A percentile compares a stretch with the other conserved stretches of the same genome.
Evolutionary conservation across 345 rosid genomes (phyloP).

Genomic region (Arabidopsis suecica): DNA sequence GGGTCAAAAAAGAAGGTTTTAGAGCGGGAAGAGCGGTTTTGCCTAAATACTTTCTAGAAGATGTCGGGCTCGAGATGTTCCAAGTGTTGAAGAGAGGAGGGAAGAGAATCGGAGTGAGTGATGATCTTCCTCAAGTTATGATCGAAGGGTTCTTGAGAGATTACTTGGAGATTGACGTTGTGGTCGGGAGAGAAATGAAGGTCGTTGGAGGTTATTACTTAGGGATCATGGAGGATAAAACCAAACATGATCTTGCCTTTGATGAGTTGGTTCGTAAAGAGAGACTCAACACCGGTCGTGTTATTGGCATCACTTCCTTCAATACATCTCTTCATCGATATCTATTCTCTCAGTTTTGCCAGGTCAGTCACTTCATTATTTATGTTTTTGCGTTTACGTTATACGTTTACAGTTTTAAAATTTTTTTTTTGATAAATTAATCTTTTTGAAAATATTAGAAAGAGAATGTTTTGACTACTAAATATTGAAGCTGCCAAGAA

Average conservation of each 20-base stretch:
- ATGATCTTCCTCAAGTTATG: constrained; percentile 68
- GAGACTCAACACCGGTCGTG: constrained; percentile 34
- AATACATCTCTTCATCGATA: constrained; percentile 51
- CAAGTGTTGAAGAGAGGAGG: constrained; percentile 56
- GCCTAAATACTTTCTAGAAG: constrained; percentile 72
- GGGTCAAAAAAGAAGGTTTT: constrained; percentile 57
- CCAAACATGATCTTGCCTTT: constrained; percentile 28
- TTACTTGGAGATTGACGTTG: constrained; percentile 62
- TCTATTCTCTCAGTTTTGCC: constrained; percentile 55
- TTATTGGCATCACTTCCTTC: constrained; percentile 56
- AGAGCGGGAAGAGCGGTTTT: constrained; percentile 67
- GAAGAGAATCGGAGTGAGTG: constrained; percentile 59
- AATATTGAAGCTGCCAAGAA: background rate
- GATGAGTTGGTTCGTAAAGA: constrained; percentile 44
- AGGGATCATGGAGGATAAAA: constrained; percentile 67
- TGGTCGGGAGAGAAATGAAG: constrained; percentile 67
- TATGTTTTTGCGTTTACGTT: background rate
- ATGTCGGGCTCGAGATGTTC: constrained; percentile 65
- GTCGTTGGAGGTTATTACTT: constrained; percentile 62
- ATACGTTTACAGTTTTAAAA: background rate
- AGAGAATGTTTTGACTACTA: background rate
- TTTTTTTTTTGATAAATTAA: background rate
- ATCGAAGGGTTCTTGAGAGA: constrained; percentile 75
- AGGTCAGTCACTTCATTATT: constrained; percentile 45
- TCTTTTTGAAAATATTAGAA: background rate